A percentile compares a stretch with the other conserved stretches of the same genome.
Conservation (phyloP, 1,139 yeast genomes). For the Candida albicans region DNA sequence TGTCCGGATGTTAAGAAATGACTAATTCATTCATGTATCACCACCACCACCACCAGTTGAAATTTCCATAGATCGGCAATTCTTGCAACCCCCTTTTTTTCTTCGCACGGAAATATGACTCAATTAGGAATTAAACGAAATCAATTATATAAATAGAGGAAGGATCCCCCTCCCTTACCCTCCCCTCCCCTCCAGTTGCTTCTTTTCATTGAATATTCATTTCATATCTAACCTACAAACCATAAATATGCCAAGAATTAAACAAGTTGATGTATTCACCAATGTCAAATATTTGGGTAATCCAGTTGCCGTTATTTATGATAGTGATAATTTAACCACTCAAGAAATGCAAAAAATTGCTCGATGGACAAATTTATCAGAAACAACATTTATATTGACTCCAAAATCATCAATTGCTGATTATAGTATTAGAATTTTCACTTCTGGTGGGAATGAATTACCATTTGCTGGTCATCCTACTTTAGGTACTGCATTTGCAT, state of each 20-base stretch:
- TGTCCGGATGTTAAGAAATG: no score
- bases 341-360: conserved; percentile 48
- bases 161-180: no score
- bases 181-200: no score
- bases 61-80: no score
- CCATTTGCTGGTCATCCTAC: conserved; percentile 68
- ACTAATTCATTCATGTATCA: no score
- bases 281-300: conserved; percentile 44
- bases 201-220: no score
- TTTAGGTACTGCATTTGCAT: conserved; percentile 49
- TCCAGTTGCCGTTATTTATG: conserved; percentile 54
- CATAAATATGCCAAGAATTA: conserved; percentile 31
- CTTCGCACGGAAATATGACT: no score
- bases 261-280: conserved; percentile 56
- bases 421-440: conserved; percentile 50
- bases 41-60: no score
- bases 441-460: conserved; percentile 39
- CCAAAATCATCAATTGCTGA: conserved; percentile 37
- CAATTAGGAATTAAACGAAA: no score
- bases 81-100: no score
- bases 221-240: no score
- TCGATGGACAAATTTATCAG: conserved; percentile 57
- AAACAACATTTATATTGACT: conserved; percentile 49
- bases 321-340: conserved; percentile 29
- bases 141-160: no score